Percentiles rank a stretch among this genome's conserved stretches.
phyloP scores from a whole-genome alignment of 2,329 filamentous ascomycete species.

The Cytospora chrysosperma region DNA sequence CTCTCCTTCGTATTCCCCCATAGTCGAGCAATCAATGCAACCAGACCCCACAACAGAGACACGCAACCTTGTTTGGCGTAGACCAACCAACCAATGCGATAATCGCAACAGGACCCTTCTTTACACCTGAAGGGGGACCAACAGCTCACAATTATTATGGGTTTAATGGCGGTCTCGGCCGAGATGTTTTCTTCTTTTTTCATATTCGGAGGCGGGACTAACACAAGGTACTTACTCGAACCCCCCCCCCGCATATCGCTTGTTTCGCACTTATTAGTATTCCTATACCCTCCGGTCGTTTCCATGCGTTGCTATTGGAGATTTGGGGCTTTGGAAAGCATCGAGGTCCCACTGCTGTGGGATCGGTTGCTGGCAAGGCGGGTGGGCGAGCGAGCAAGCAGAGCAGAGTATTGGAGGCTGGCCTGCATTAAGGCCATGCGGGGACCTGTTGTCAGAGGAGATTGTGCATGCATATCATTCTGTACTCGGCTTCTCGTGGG shows the following conservation, averaged over 20 bases:
- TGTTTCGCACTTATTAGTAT: background rate
- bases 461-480: background rate
- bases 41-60: background rate
- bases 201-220: background rate
- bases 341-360: background rate
- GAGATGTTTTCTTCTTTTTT: background rate
- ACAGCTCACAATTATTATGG: constrained; percentile 9
- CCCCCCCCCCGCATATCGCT: background rate
- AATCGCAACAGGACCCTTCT: constrained; percentile 10
- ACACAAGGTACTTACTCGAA: background rate
- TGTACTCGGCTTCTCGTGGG: constrained; percentile 7
- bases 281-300: constrained; percentile 14
- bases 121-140: constrained; percentile 12
- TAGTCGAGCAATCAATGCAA: constrained; percentile 16
- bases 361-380: background rate
- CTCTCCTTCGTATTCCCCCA: background rate
- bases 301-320: constrained; percentile 4
- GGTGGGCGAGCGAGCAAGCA: background rate
- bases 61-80: background rate
- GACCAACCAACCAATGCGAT: background rate
- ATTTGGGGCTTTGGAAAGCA: background rate
- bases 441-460: background rate
- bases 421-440: background rate
- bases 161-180: constrained; percentile 14
- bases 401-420: background rate